Conservation (phyloP, 140 eudicot species). For the Stevia rebaudiana region DNA sequence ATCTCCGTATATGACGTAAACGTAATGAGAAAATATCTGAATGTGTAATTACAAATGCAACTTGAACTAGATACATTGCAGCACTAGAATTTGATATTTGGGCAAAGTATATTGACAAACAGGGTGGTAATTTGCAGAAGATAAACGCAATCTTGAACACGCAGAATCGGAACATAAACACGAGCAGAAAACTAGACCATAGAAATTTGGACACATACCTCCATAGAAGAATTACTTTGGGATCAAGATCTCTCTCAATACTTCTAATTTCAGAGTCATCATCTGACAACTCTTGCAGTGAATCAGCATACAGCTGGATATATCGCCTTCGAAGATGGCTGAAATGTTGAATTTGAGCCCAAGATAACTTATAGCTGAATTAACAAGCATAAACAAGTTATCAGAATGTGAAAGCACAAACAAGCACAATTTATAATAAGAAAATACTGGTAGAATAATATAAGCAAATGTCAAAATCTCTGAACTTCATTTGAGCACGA, state of each 20-base stretch:
- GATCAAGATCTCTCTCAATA: conserved; percentile 89
- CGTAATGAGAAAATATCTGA: no score
- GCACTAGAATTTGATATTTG: no score
- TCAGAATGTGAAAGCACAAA: not conserved
- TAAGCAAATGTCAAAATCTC: not conserved
- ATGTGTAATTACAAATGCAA: no score
- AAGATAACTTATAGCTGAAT: conserved; percentile 78
- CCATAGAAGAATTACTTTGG: conserved; percentile 91
- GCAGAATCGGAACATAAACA: no score
- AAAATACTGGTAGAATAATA: not conserved
- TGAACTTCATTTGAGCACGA: not conserved
- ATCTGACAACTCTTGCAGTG: conserved; percentile 53
- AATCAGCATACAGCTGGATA: conserved; percentile 71
- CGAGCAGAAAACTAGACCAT: not conserved
- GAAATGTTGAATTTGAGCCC: conserved; percentile 74
- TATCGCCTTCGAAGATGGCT: conserved; percentile 75
- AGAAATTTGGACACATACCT: conserved; percentile 45
- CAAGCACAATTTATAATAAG: not conserved
- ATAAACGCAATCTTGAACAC: no score
- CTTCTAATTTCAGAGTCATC: conserved; percentile 56
- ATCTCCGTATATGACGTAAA: conserved; percentile 1
- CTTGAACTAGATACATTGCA: no score
- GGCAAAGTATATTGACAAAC: no score
- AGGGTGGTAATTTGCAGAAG: no score
- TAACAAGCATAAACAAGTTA: conserved; percentile 11